Evolutionary conservation across 495 filamentous ascomycete genomes (phyloP), one percentile per base, ranked within the genome.

Genomic region (Lepraria neglecta): DNA sequence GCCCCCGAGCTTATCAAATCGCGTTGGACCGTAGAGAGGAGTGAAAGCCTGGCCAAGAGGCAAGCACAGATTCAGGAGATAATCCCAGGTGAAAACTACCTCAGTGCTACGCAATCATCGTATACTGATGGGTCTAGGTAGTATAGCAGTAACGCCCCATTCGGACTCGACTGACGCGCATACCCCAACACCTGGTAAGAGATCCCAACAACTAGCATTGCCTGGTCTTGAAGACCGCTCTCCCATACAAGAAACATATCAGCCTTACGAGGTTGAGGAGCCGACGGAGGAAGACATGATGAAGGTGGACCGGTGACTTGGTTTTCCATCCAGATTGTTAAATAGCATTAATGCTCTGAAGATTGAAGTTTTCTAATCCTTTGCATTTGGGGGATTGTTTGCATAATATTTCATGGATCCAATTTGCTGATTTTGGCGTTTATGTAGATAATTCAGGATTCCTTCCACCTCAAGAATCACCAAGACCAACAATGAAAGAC

Each of bases 1-100:
- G 84, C 84, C 1, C 81, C 83, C 2, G 65, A 74, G 1, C 75
- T 77, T 6, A 83, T 91, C 60, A 62, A 75, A 28, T 76, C 79
- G 5, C 76, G 84, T 9, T 92, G 89, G 88, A 71, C 76, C 7
- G 72, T 82, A 40, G 87, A 91, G 68, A 78, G 78, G 54, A 78
- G 78, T 35, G 77, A 79, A 5, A 79, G 83, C 7, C 67, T 75
- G 6, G 73, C 72, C 14, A 68, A 72, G 43, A 75, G 70, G 62
- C 66, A 72, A 58, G 71, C 73, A 19, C 74, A 70, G 55, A n/a
- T 67, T 19, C 58, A 67, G 27, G 59, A 65, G 38, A 52, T 65
- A 4, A 56, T 62, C 6, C 65, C 65, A 31, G 65, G 65, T 67
- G 58, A 59, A 15, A 15, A 6, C 3, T 58, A 11, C 27, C 14